Evolutionary conservation across 768 basidiomycete species (phyloP).

Genomic region (Boletus sensibilis): DNA sequence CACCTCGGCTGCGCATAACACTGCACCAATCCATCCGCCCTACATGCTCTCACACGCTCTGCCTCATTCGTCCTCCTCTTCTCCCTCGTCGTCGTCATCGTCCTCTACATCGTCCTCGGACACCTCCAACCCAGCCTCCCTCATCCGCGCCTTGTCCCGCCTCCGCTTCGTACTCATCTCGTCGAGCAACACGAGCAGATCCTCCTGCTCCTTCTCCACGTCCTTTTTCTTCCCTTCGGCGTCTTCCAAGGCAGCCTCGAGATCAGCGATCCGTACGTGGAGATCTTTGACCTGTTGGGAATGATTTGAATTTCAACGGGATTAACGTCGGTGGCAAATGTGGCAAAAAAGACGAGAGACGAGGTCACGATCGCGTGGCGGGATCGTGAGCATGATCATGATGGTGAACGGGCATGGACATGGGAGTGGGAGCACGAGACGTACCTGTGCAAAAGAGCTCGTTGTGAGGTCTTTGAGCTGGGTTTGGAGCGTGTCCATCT

Average conservation of each 20-base stretch:
- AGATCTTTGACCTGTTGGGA: slow-evolving; percentile 42
- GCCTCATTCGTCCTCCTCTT: background rate
- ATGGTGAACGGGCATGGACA: no score
- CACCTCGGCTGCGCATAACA: background rate
- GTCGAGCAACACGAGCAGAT: slow-evolving; percentile 88
- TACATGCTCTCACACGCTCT: background rate
- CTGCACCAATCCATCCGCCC: background rate
- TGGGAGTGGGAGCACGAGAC: background rate
- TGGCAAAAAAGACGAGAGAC: no score
- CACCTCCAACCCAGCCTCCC: slow-evolving; percentile 76
- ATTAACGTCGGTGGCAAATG: background rate
- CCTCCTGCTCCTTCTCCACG: slow-evolving; percentile 94
- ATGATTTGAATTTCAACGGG: background rate
- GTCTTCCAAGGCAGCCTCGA: slow-evolving; percentile 48
- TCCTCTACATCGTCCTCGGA: slow-evolving; percentile 90
- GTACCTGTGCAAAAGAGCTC: slow-evolving; percentile 41
- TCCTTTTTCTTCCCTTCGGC: slow-evolving; percentile 72
- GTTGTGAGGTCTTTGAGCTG: slow-evolving; percentile 47
- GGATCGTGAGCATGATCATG: no score
- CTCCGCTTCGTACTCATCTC: slow-evolving; percentile 85
- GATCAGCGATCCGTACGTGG: slow-evolving; percentile 43
- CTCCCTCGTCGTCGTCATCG: slow-evolving; percentile 52
- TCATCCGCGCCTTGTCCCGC: slow-evolving; percentile 78
- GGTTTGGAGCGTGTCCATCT: slow-evolving; percentile 67
- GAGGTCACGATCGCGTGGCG: no score